Evolutionary conservation across 2,329 filamentous ascomycete species (phyloP).

Genomic region (Ramularia collo-cygni): DNA sequence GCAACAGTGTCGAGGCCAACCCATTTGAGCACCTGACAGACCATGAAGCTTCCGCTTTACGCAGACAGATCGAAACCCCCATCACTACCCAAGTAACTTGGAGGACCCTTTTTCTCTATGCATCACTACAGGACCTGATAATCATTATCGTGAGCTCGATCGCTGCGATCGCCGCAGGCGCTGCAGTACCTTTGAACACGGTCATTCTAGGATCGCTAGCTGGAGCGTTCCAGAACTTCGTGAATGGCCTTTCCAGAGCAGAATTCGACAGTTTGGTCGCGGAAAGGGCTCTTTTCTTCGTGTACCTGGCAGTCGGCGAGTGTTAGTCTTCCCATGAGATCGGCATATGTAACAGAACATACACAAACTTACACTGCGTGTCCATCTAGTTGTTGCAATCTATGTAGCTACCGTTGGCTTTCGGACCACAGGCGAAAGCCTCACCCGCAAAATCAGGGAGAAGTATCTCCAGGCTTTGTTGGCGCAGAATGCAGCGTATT

Average conservation of each 20-base stretch:
- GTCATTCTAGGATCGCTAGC: conserved; percentile 56
- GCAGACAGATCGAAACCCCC: conserved; percentile 4
- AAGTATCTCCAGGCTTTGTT: conserved; percentile 75
- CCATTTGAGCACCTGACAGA: no score
- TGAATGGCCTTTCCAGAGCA: conserved; percentile 36
- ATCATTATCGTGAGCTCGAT: conserved; percentile 32
- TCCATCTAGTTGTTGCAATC: conserved; percentile 48
- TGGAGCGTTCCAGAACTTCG: conserved; percentile 10
- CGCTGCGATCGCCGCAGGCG: conserved; percentile 21
- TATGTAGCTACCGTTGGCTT: conserved; percentile 79
- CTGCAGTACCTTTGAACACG: conserved; percentile 24
- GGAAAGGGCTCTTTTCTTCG: conserved; percentile 66
- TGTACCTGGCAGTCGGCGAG: conserved; percentile 73
- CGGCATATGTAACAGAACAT: not conserved
- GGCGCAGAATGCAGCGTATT: conserved; percentile 80
- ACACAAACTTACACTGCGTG: not conserved
- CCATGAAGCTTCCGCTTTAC: conserved; percentile 5
- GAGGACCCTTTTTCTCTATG: conserved; percentile 9
- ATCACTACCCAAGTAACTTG: conserved; percentile 2
- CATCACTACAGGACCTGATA: conserved; percentile 20
- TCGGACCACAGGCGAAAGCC: conserved; percentile 52
- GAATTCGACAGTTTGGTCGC: conserved; percentile 55
- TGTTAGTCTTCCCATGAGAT: conserved; percentile 30
- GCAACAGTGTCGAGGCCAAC: no score
- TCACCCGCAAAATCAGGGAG: conserved; percentile 48